Conservation (phyloP, 1,139 yeast species). For the Pneumocystis carinii region DNA sequence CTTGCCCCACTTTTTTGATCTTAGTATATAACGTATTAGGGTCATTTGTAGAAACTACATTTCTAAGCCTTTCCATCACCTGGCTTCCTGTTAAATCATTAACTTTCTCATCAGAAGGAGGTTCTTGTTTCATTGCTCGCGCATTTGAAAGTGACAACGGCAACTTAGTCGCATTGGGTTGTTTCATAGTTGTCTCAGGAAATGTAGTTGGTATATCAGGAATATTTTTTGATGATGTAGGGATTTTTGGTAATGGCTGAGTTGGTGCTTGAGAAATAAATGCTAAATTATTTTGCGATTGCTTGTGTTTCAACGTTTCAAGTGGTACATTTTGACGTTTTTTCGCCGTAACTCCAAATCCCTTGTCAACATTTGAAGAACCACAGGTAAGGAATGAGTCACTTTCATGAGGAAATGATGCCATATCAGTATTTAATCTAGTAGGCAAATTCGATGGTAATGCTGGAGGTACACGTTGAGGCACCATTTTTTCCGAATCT, state of each 20-base stretch:
- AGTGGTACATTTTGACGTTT: background rate
- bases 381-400: background rate
- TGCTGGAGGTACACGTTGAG: background rate
- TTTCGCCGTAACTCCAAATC: background rate
- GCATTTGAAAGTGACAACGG: background rate
- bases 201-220: slow-evolving; percentile 22
- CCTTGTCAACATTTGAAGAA: background rate
- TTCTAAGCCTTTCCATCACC: slow-evolving; percentile 64
- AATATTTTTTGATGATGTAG: slow-evolving; percentile 18
- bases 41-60: slow-evolving; percentile 69
- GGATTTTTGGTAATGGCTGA: background rate
- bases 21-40: slow-evolving; percentile 77
- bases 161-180: slow-evolving; percentile 22
- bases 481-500: background rate
- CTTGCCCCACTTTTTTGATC: slow-evolving; percentile 96
- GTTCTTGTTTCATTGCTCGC: slow-evolving; percentile 13
- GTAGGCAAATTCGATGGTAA: background rate
- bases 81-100: slow-evolving; percentile 75
- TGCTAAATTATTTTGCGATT: background rate
- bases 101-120: slow-evolving; percentile 35
- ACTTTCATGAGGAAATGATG: background rate
- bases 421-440: background rate
- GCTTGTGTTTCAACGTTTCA: background rate
- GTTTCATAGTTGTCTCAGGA: slow-evolving; percentile 23
- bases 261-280: background rate